These are phyloP conservation scores for Yamadazyma sp. DNA, from an alignment of 805 yeast genomes.

Conservation along the genomic window DNA sequence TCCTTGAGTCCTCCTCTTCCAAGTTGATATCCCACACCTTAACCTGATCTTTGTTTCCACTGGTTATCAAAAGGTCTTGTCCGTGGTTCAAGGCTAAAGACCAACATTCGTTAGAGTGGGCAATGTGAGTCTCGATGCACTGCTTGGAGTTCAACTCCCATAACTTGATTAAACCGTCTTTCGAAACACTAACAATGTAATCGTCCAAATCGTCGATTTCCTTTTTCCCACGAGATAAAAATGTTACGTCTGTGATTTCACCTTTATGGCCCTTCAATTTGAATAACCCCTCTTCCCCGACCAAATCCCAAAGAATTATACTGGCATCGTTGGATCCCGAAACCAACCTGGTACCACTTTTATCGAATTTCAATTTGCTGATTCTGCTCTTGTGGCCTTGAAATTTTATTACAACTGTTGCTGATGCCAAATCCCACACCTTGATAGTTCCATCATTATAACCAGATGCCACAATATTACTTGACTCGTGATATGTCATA, in stretches of 20 bases:
- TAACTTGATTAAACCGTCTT: constrained; percentile 87
- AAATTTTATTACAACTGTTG: constrained; percentile 73
- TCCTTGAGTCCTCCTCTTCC: constrained; percentile 46
- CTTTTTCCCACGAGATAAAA: constrained; percentile 35
- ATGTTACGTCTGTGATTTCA: constrained; percentile 74
- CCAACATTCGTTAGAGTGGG: constrained; percentile 96
- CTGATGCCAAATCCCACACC: constrained; percentile 86
- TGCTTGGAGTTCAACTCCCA: constrained; percentile 93
- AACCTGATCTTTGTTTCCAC: constrained; percentile 78
- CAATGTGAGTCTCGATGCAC: constrained; percentile 91
- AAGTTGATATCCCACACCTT: constrained; percentile 81
- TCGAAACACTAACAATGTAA: constrained; percentile 73
- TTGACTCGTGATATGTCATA: constrained; percentile 57
- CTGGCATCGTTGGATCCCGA: constrained; percentile 87
- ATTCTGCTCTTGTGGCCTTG: constrained; percentile 89
- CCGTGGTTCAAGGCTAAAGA: constrained; percentile 53
- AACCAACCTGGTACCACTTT: constrained; percentile 76
- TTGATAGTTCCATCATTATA: constrained; percentile 86
- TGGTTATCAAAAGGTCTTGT: constrained; percentile 55
- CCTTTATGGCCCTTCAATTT: constrained; percentile 88
- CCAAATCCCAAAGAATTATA: constrained; percentile 91
- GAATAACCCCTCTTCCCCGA: constrained; percentile 85
- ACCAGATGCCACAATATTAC: constrained; percentile 83
- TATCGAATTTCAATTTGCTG: constrained; percentile 68
- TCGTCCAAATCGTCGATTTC: constrained; percentile 58